Base-by-base conservation (phyloP, 352 stramenopile genomes). In the Pythium periplocum region DNA sequence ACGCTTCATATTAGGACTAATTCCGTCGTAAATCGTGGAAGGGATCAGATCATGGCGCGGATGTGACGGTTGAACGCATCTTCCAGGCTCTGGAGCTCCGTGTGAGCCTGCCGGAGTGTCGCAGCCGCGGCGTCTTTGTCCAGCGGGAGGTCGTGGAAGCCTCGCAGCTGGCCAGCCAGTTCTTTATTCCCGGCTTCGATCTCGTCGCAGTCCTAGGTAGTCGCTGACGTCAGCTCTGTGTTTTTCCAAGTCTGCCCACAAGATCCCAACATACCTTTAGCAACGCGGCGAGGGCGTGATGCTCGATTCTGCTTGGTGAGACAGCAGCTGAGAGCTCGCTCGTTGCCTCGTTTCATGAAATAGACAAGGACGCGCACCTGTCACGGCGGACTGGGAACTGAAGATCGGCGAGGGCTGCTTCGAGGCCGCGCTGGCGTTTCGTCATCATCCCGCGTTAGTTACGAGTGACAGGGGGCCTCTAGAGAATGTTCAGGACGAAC, bases 41-140 rank as follows among this genome's bases (percentile, higher is more conserved):
- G 17, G 17, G 17, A 26, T 61, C 35, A 68, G 0, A 82, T 60
- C 72, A 82, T 79, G 41, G 69, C 40, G 8, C 68, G 60, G 61
- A 82, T 82, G 48, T 75, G 64, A 9, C 63, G 51, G 49, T 75
- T 73, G 64, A 82, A 79, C 42, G 75, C 59, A 40, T 78, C 69
- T 54, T 82, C 69, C 17, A 82, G 61, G 9, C 51, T 64, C 55
- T 63, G 56, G 33, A 82, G 60, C 46, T 77, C 66, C 31, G 61
- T 53, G 41, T 68, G 57, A 2, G 67, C 66, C 9, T 73, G 54
- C 5, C 57, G 46, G 37, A 82, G 59, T 7, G 66, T 59, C 37
- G 66, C 63, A 32, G 61, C 61, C 2, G 69, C 72, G n/a, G 68
- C 46, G 12, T 78, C 61, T 51, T 70, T 71, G 53, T 64, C 52